Evolutionary conservation across 2,329 filamentous ascomycete genomes (phyloP), one percentile per base, ranked within the genome.

Genomic region (Teratosphaeriaceae sp.): DNA sequence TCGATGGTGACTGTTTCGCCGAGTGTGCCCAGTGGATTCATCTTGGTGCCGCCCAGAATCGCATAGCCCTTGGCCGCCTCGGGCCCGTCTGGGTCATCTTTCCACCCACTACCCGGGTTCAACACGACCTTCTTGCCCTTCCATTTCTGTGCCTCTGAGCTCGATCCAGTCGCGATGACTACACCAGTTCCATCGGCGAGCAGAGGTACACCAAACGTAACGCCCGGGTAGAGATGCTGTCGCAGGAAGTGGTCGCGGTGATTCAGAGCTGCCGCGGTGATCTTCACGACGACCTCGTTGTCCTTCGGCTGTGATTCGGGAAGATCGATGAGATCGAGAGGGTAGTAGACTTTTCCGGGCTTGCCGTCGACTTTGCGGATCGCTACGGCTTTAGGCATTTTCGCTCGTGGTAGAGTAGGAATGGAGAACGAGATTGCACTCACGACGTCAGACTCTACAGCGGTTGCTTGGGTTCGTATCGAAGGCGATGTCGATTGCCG

Each of bases 241-340:
- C 90, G 85, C 66, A 94, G 85, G 70, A 96, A 97, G 54, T 94
- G 79, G 65, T 97, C 92, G 56, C 89, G 85, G 70, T 97, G 92
- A 71, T 97, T 97, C 39, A 97, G 80, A 12, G 90, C 84, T 1
- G 83, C 85, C 40, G 88, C 85, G 26, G 78, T 76, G 59, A 97
- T 72, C 57, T 79, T 80, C 49, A 97, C 71, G 5, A 94, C 72
- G 52, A 95, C 71, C 63, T 96, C 76, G 49, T 72, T 58, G 40
- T 54, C 52, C 27, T 59, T 72, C 13, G 77, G 75, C 20, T 78
- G 75, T 0, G 84, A 84, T 49, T 74, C 72, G 43, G 82, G 74
- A 13, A 83, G 66, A 24, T 79, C 69, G 49, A 78, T 79, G 42
- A 85, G 48, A 39, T 64, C 61, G 39, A 73, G 65, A 1, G 85